phyloP scores from a whole-genome alignment of 768 basidiomycete species.

The Neoboletus subvelutipes region DNA sequence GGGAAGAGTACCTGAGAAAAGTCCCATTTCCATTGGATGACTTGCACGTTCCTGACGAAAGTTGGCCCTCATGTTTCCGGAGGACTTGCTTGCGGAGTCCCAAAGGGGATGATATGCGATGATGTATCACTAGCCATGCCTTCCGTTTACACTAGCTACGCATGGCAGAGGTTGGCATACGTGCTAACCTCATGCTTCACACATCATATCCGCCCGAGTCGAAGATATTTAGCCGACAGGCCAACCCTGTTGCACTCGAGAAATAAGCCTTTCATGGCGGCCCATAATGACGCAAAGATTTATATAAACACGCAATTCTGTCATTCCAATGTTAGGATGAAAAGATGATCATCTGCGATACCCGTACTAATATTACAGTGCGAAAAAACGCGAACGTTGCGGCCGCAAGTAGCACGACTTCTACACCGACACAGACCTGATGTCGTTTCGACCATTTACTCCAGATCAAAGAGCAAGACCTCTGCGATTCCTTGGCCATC shows the following conservation, averaged over 20 bases:
- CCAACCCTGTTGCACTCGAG: too few relatives aligned
- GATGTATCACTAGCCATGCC: not conserved
- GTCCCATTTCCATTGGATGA: not conserved
- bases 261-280: not conserved
- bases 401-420: not conserved
- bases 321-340: slow-evolving; percentile 3
- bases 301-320: not conserved
- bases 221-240: not conserved
- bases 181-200: not conserved
- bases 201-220: not conserved
- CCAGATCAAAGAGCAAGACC: slow-evolving; percentile 78
- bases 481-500: slow-evolving; percentile 66
- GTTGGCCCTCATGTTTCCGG: not conserved
- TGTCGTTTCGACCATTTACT: slow-evolving; percentile 31
- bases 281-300: not conserved
- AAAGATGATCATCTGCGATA: slow-evolving; percentile 6
- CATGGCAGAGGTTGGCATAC: not conserved
- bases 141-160: not conserved
- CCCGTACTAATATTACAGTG: not conserved
- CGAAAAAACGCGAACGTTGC: not conserved
- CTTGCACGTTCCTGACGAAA: not conserved
- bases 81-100: too few relatives aligned
- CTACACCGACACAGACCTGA: too few relatives aligned
- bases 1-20: not conserved
- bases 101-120: not conserved